Conservation (phyloP, 1,284 basidiomycete genomes). For the Apiotrichum porosum region DNA sequence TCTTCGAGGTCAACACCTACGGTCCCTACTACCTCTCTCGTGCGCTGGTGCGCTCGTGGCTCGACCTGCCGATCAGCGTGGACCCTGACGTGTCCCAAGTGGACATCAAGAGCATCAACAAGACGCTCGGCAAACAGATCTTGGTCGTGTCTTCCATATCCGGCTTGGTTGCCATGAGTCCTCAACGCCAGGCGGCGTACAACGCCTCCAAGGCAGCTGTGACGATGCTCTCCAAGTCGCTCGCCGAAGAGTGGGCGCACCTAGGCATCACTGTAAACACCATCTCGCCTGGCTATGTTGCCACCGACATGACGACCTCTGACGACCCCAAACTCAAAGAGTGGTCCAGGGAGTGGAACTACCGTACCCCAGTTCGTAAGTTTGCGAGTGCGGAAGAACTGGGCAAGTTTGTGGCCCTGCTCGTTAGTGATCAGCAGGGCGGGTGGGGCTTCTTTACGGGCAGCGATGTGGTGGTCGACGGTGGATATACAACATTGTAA, state of each 20-base stretch:
- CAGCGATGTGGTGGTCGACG: slow-evolving; percentile 41
- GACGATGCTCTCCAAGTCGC: slow-evolving; percentile 40
- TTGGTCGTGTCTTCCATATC: slow-evolving; percentile 43
- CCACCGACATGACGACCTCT: slow-evolving; percentile 44
- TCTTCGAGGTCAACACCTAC: slow-evolving; percentile 40
- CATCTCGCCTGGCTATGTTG: slow-evolving; percentile 45
- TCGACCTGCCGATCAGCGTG: slow-evolving; percentile 23
- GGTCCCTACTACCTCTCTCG: slow-evolving; percentile 41
- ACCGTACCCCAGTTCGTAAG: slow-evolving; percentile 35
- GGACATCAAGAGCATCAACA: neutral
- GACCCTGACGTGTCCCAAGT: neutral
- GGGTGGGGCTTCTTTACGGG: slow-evolving; percentile 41
- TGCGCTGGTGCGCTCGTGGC: slow-evolving; percentile 35
- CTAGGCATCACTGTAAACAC: slow-evolving; percentile 42
- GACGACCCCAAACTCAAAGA: slow-evolving; percentile 16
- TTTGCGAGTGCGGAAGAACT: slow-evolving; percentile 38
- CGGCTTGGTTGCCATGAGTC: slow-evolving; percentile 41
- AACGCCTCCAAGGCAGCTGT: slow-evolving; percentile 42
- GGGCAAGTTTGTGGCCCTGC: slow-evolving; percentile 32
- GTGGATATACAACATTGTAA: slow-evolving; percentile 19
- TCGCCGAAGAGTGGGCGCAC: slow-evolving; percentile 45
- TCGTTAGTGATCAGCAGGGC: slow-evolving; percentile 25
- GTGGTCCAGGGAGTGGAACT: slow-evolving; percentile 32
- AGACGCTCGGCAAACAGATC: slow-evolving; percentile 38
- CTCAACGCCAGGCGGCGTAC: slow-evolving; percentile 42